Conservation (phyloP, 176 grass and related monocot species). For the Oryza meyeriana region DNA sequence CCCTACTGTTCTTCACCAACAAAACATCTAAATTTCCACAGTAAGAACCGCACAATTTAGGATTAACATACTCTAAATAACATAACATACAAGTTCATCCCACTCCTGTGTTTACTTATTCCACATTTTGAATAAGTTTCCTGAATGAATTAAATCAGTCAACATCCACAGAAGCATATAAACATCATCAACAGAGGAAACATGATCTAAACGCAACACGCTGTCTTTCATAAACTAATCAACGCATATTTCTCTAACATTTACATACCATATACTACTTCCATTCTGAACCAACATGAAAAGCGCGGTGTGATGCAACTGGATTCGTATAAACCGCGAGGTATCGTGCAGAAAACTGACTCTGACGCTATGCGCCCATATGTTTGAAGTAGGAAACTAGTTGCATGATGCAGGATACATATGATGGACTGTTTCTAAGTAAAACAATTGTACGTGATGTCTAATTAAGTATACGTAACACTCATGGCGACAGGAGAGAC, state of each 20-base stretch:
- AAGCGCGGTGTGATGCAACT: too few relatives aligned
- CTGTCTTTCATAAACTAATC: not conserved
- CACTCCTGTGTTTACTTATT: not conserved
- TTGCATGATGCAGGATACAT: not conserved
- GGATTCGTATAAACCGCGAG: not conserved
- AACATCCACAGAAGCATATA: not conserved
- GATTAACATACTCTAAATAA: not conserved
- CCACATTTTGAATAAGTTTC: not conserved
- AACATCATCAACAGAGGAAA: not conserved
- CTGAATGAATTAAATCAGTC: not conserved
- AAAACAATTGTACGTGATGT: not conserved
- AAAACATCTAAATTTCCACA: not conserved
- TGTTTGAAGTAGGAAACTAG: not conserved
- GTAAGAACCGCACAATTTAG: not conserved
- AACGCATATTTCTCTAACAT: not conserved
- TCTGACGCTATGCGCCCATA: not conserved
- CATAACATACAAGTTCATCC: not conserved
- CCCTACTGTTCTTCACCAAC: not conserved
- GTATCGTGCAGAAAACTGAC: not conserved
- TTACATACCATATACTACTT: too few relatives aligned
- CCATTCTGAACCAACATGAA: too few relatives aligned
- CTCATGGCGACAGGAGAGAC: not conserved
- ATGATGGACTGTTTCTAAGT: not conserved
- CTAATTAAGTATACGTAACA: not conserved
- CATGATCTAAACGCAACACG: not conserved